Percentiles rank a stretch among this genome's conserved stretches.
Evolutionary conservation across 148 eudicot genomes (phyloP).

Genomic region (Rhododendron ovatum): DNA sequence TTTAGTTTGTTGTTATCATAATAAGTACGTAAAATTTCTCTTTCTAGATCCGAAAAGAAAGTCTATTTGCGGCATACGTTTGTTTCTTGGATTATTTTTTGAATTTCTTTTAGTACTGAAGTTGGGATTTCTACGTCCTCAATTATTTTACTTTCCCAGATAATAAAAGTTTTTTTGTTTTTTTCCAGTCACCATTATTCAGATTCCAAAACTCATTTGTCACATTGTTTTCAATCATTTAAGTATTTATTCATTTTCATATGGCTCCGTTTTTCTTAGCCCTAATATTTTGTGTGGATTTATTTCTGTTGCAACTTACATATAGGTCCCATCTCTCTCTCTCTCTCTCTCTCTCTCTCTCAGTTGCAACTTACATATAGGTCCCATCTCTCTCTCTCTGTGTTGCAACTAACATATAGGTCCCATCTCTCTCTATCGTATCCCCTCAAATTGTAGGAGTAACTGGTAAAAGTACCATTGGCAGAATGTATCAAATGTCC

Average conservation of each 20-base stretch:
- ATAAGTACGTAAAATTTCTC: not conserved
- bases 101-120: not conserved
- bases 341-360: constrained; percentile 1
- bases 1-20: not conserved
- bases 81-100: not conserved
- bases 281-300: constrained; percentile 29
- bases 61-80: not conserved
- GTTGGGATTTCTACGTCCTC: not conserved
- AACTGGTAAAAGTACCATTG: not conserved
- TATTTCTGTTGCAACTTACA: constrained; percentile 20
- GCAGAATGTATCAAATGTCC: not conserved
- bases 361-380: constrained; percentile 18
- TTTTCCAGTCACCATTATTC: constrained; percentile 18
- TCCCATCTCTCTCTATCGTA: constrained; percentile 19
- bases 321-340: constrained; percentile 27
- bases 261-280: constrained; percentile 6
- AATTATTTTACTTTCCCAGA: constrained; percentile 12
- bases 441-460: not conserved
- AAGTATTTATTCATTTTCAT: not conserved
- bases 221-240: constrained; percentile 19
- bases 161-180: constrained; percentile 14
- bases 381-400: constrained; percentile 23
- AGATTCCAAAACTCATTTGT: constrained; percentile 30
- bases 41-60: not conserved
- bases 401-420: constrained; percentile 21